Conservation (phyloP, 1,284 basidiomycete genomes). For the Trametes polyzona region DNA sequence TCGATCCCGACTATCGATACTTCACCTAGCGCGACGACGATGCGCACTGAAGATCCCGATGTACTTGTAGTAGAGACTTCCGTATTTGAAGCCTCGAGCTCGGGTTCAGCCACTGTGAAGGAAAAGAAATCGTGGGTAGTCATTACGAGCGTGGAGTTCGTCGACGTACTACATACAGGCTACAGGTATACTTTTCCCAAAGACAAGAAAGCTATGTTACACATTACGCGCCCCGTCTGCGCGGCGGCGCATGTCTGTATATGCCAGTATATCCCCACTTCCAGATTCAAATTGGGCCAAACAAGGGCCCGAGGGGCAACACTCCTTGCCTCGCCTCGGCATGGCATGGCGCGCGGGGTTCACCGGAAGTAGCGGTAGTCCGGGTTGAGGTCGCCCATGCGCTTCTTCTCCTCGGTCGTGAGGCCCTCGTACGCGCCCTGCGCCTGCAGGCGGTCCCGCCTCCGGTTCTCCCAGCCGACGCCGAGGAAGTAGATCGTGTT, state of each 20-base stretch:
- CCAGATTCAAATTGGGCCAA: too few relatives aligned
- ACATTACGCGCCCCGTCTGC: constrained; percentile 7
- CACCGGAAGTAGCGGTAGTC: constrained; percentile 27
- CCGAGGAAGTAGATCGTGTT: constrained; percentile 31
- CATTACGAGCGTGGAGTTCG: constrained; percentile 4
- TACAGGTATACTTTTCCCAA: constrained; percentile 11
- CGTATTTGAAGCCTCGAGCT: too few relatives aligned
- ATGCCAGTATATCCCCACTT: constrained; percentile 6
- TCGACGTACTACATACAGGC: constrained; percentile 4
- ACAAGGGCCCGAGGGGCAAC: too few relatives aligned
- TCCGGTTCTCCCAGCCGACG: constrained; percentile 32
- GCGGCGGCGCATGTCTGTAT: too few relatives aligned
- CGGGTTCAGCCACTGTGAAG: too few relatives aligned
- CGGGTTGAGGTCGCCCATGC: constrained; percentile 29
- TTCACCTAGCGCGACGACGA: not conserved
- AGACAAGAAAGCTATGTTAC: not conserved
- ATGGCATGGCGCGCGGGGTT: too few relatives aligned
- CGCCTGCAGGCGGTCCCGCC: constrained; percentile 26
- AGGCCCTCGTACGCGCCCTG: constrained; percentile 23
- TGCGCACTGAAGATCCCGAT: not conserved
- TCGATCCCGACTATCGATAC: constrained; percentile 14
- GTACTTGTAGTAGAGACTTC: too few relatives aligned
- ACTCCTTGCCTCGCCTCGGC: too few relatives aligned
- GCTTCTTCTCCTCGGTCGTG: constrained; percentile 34
- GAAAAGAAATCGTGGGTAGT: not conserved